phyloP scores from a whole-genome alignment of 2,329 filamentous ascomycete genomes.

The Pezicula rhizophila region DNA sequence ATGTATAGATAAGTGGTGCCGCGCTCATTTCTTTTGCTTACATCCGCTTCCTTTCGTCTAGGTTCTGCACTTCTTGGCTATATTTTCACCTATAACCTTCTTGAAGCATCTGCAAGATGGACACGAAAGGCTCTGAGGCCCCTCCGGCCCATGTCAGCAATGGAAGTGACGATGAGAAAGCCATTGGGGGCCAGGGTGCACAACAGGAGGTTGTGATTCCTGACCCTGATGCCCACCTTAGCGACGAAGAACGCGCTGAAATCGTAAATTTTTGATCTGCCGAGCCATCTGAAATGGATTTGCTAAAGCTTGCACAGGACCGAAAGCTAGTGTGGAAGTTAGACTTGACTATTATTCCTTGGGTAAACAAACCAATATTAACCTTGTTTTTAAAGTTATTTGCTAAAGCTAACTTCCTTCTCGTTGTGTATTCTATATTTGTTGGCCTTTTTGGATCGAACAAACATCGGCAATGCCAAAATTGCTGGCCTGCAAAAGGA shows the following conservation, averaged over 20 bases:
- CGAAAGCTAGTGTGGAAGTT: conserved; percentile 56
- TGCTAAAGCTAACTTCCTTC: conserved; percentile 7
- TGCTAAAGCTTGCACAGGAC: conserved; percentile 39
- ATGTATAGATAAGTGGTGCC: no score
- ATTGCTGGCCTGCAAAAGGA: conserved; percentile 57
- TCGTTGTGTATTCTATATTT: conserved; percentile 68
- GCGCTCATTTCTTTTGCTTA: no score
- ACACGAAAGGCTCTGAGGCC: no score
- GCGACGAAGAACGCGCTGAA: conserved; percentile 52
- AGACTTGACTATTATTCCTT: conserved; percentile 55
- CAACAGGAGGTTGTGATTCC: conserved; percentile 11
- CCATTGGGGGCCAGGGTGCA: not conserved
- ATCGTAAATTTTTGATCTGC: conserved; percentile 44
- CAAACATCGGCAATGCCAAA: conserved; percentile 74
- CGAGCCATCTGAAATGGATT: not conserved
- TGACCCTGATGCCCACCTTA: conserved; percentile 60
- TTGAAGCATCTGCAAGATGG: no score
- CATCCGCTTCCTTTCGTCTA: no score
- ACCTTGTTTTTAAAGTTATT: not conserved
- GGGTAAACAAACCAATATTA: conserved; percentile 28
- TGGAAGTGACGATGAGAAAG: conserved; percentile 11
- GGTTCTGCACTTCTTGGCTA: no score
- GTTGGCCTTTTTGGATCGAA: conserved; percentile 67
- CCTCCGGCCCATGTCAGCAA: not conserved
- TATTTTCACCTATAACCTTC: no score